Evolutionary conservation across 805 yeast species (phyloP), one percentile per base, ranked within the genome.

Genomic region (Candida germanica): DNA sequence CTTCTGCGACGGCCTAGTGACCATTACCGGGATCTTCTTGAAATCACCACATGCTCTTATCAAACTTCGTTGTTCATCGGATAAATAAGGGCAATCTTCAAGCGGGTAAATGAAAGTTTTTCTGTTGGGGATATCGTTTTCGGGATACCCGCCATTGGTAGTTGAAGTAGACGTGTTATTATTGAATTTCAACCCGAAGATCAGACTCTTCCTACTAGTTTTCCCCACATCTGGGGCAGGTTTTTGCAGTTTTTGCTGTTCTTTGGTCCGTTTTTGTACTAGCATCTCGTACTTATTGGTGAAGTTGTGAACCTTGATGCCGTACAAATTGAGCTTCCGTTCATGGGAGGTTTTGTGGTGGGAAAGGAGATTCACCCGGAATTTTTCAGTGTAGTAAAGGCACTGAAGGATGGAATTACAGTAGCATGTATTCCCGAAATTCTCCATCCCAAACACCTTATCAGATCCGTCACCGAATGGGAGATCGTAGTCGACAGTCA

Each of bases 361-460:
- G n/a, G 46, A 38, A 8, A 62, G 40, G 18, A 67, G 43, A 15
- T 49, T 45, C 11, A 41, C 37, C 25, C 97, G 73, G 51, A 93
- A 87, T 19, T 72, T 73, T 17, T 74, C 71, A 3, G 91, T 73
- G 61, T 84, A 81, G 65, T 77, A 91, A 7, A 91, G 71, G 47
- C 95, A 87, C 57, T 93, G 98, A 16, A 93, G 63, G 20, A 93
- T 85, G 7, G 96, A 87, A 50, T 93, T 93, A 60, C 95, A 86
- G 64, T 91, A 91, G 63, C 98, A 93, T 0, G 97, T 88, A 56
- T 88, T 83, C 2, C 95, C 95, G 50, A 83, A 84, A 53, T 85
- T 85, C 54, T 85, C 93, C 74, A 83, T 77, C 1, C 94, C 94
- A 56, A 76, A 84, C 15, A 84, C 72, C 55, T 83, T 84, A 42